These are phyloP conservation scores for Dactylellina sp. DNA, from an alignment of 2,329 filamentous ascomycete species.

Conservation along the genomic window DNA sequence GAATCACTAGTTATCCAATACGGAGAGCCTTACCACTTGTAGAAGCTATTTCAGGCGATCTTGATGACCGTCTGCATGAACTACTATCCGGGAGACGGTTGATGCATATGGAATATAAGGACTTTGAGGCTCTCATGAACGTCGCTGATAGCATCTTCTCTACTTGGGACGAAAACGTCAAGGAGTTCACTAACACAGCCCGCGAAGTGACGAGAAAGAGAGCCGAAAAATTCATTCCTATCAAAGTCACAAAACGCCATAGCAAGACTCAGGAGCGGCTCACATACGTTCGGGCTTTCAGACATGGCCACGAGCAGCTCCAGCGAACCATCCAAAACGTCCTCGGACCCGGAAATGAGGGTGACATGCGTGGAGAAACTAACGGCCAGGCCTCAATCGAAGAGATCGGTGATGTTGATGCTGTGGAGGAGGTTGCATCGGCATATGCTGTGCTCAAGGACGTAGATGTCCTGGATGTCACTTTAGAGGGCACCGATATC, in stretches of 20 bases:
- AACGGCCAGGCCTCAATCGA: conserved; percentile 78
- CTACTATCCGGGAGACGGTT: conserved; percentile 86
- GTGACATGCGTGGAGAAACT: conserved; percentile 65
- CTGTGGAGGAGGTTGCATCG: conserved; percentile 93
- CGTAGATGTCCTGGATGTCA: conserved; percentile 93
- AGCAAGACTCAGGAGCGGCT: conserved; percentile 88
- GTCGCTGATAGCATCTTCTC: conserved; percentile 86
- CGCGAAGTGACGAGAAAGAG: conserved; percentile 92
- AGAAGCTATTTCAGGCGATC: conserved; percentile 92
- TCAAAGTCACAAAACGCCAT: conserved; percentile 92
- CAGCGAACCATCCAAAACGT: conserved; percentile 97
- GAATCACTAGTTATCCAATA: conserved; percentile 95
- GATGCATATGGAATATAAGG: conserved; percentile 90
- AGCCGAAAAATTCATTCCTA: conserved; percentile 98
- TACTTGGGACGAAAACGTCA: conserved; percentile 94
- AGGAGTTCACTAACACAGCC: conserved; percentile 97
- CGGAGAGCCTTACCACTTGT: conserved; percentile 91
- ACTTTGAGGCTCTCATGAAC: conserved; percentile 87
- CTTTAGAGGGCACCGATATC: conserved; percentile 84
- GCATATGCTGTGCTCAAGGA: conserved; percentile 94
- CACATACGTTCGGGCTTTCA: conserved; percentile 93
- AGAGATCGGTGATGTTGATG: conserved; percentile 96
- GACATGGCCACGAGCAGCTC: conserved; percentile 96
- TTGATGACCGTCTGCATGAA: conserved; percentile 86
- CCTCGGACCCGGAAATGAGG: conserved; percentile 76